Evolutionary conservation across 2,329 filamentous ascomycete species (phyloP).

Genomic region (Talaromyces sp.): DNA sequence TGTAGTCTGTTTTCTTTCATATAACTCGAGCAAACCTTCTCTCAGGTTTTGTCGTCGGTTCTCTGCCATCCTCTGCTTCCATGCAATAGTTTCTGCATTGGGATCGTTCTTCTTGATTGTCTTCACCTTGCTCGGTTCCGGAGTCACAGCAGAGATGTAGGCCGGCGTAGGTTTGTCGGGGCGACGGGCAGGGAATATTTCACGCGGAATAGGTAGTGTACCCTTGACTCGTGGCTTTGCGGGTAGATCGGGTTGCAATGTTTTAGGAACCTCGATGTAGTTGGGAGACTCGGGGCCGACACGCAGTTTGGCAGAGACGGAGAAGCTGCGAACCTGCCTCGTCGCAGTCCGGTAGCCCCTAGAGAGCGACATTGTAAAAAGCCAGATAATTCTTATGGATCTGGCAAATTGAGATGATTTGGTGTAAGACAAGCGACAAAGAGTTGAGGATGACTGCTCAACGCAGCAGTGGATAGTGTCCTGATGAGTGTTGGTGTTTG

Average conservation of each 20-base stretch:
- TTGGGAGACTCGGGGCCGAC: constrained; percentile 73
- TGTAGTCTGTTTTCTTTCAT: constrained; percentile 57
- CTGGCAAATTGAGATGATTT: background rate
- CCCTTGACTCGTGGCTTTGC: constrained; percentile 61
- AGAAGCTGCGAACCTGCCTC: constrained; percentile 39
- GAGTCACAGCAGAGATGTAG: constrained; percentile 61
- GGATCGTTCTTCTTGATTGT: constrained; percentile 35
- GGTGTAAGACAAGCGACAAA: background rate
- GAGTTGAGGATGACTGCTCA: background rate
- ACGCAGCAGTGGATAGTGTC: background rate
- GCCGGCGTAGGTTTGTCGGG: constrained; percentile 58
- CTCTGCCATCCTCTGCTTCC: constrained; percentile 71
- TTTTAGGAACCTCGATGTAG: constrained; percentile 77
- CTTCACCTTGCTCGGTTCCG: constrained; percentile 44
- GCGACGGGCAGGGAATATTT: constrained; percentile 66
- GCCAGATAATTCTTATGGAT: no score
- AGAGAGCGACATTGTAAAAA: constrained; percentile 33
- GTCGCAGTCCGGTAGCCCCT: constrained; percentile 35
- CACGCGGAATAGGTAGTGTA: constrained; percentile 75
- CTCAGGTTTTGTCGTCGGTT: constrained; percentile 68
- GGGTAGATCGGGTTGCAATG: constrained; percentile 65
- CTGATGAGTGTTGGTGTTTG: background rate
- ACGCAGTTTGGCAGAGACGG: constrained; percentile 34
- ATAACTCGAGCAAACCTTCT: constrained; percentile 67
- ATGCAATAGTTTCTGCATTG: constrained; percentile 53